phyloP scores from a whole-genome alignment of 257 asterid species.

The Solanum raphanifolium region DNA sequence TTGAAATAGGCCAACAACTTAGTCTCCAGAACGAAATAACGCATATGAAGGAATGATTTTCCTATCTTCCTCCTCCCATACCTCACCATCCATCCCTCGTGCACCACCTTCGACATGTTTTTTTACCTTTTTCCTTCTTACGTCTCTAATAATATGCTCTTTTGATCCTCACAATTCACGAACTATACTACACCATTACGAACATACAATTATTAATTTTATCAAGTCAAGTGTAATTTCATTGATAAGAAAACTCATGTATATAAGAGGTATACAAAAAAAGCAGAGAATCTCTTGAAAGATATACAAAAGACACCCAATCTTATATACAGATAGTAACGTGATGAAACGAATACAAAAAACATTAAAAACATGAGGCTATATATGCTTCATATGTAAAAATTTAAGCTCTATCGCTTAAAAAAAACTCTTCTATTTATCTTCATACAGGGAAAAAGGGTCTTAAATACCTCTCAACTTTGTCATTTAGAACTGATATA shows the following conservation, averaged over 20 bases:
- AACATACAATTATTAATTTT: not conserved
- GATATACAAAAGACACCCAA: not conserved
- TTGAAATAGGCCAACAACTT: conserved; percentile 77
- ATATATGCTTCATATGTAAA: not conserved
- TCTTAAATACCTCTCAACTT: no score
- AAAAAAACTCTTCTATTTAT: no score
- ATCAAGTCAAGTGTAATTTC: not conserved
- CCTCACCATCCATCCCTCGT: conserved; percentile 98
- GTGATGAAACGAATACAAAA: not conserved
- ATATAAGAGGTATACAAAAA: not conserved
- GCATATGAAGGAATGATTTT: conserved; percentile 75
- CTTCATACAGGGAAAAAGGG: no score
- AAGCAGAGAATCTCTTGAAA: not conserved
- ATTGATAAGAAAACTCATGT: not conserved
- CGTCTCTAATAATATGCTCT: not conserved
- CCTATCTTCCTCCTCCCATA: conserved; percentile 90
- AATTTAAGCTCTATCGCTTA: no score
- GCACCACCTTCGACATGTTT: conserved; percentile 65
- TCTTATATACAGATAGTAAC: not conserved
- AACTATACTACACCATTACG: not conserved
- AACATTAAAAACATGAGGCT: not conserved
- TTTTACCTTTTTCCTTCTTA: not conserved
- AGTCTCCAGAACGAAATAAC: conserved; percentile 77
- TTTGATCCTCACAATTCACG: not conserved
- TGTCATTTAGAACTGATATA: no score